These are phyloP conservation scores for Paraphaeosphaeria minitans DNA, from an alignment of 2,329 filamentous ascomycete species.

Conservation along the genomic window DNA sequence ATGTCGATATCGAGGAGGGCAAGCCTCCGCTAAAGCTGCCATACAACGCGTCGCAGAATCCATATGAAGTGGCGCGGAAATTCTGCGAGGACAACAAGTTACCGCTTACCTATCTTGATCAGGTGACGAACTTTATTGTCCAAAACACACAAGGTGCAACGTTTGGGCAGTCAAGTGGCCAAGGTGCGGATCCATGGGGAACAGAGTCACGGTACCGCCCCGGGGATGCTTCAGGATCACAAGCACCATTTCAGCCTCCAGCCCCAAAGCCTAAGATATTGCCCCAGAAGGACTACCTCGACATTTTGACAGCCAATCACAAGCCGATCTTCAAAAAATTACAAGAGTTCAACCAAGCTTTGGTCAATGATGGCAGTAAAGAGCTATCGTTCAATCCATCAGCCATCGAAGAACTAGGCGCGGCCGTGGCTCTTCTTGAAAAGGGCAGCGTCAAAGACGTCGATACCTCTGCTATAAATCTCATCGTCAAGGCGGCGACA, in stretches of 20 bases:
- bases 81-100: constrained; percentile 90
- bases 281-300: constrained; percentile 79
- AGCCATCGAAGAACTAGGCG: constrained; percentile 67
- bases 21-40: constrained; percentile 92
- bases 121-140: constrained; percentile 90
- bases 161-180: constrained; percentile 64
- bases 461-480: constrained; percentile 61
- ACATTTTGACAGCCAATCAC: constrained; percentile 74
- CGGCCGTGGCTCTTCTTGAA: constrained; percentile 69
- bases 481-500: constrained; percentile 74
- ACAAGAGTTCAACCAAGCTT: constrained; percentile 72
- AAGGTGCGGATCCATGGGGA: constrained; percentile 73
- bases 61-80: constrained; percentile 87
- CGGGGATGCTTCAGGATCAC: constrained; percentile 59
- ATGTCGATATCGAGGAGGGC: constrained; percentile 94
- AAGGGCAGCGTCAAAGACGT: constrained; percentile 42
- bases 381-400: constrained; percentile 74
- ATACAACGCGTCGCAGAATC: constrained; percentile 89
- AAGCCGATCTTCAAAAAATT: constrained; percentile 77
- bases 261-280: constrained; percentile 63
- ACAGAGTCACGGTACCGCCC: constrained; percentile 80
- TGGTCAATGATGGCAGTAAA: constrained; percentile 74
- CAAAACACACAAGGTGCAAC: constrained; percentile 87
- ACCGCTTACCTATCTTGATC: constrained; percentile 84
- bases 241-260: constrained; percentile 39